Evolutionary conservation across 768 basidiomycete species (phyloP), one percentile per base, ranked within the genome.

Genomic region (Pleurotus djamor): DNA sequence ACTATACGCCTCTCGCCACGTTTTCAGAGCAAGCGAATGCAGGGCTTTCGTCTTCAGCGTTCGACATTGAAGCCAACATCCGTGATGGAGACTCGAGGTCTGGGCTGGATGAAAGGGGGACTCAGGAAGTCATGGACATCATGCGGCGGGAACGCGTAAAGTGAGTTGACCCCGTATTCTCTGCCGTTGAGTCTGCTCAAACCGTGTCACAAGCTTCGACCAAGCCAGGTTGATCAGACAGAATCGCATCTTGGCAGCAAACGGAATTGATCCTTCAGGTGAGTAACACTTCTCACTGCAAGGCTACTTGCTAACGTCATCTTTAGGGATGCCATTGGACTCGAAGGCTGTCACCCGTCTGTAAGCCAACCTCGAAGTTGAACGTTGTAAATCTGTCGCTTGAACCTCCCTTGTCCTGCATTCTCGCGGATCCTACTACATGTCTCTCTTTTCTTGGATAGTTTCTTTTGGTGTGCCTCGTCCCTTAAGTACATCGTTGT

Each of bases 231-330:
- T 97, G 68, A 93, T 96, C 60, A 83, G 94, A 43, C 94, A 96
- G 63, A 90, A 96, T 72, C 83, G 86, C 49, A 87, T 91, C 58
- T 83, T 97, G 57, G 92, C 92, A 14, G 83, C 83, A 63, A 94
- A 97, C 70, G 94, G 93, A 38, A 94, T 96, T 64, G 94, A 96
- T 68, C 89, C 94, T 33, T 86, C 92, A 66, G 94, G 94, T 92
- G 47, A 51, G 84, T 76, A n/a, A 35, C 16, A 33, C 16, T 54
- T 6, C 59, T 37, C 34, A 49, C 28, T 44, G 21, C 41, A 45
- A 16, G 32, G 5, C 59, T 65, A 48, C 65, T 36, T 4, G 33
- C 57, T 58, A 17, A 45, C 21, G 32, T 32, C n/a, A 47, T 47
- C 14, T 41, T 17, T 61, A 91, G 89, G 89, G 48, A 89, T 91